Evolutionary conservation across 2,329 filamentous ascomycete genomes (phyloP), one percentile per base, ranked within the genome.

Genomic region (Colletotrichum salicis): DNA sequence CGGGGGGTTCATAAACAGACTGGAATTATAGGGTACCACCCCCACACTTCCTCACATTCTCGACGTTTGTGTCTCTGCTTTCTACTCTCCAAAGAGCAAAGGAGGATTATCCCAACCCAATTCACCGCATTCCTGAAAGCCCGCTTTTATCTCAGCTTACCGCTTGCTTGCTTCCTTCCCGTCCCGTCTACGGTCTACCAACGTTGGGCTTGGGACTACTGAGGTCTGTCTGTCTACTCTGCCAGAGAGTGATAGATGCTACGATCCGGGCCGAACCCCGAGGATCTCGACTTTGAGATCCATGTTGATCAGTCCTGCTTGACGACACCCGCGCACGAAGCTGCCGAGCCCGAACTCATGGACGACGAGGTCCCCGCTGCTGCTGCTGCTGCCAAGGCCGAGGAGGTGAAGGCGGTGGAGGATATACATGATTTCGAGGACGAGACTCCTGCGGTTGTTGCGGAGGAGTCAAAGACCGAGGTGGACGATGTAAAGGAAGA

Each of bases 261-360:
- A 57, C 60, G 56, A 66, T 57, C 70, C 55, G 66, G 60, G 48
- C 55, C 67, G 22, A 77, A 74, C 72, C 75, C 72, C 60, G 75
- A 77, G 67, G 81, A 85, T 71, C 75, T 80, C 74, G 82, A 87
- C 74, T 86, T 88, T 72, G 78, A 85, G 10, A 87, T 85, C 74
- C 84, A 85, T 80, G 80, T 86, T 76, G 86, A 88, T 76, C 77
- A 78, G 55, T 86, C 83, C 65, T 86, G 84, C 75, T 58, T 83
- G 66, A 83, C 78, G 76, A 80, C 80, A 54, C 79, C 80, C 68
- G 84, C 84, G 80, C 80, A 84, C 75, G 81, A 85, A 37, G 37
- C 27, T 33, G 45, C 55, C 27, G 54, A 66, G n/a, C 19, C 19
- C 51, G 65, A 72, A 56, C 5, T 45, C 33, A 72, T 72, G 70